Evolutionary conservation across 345 rosid species (phyloP), one percentile per base, ranked within the genome.

Genomic region (Raphanus raphanistrum): DNA sequence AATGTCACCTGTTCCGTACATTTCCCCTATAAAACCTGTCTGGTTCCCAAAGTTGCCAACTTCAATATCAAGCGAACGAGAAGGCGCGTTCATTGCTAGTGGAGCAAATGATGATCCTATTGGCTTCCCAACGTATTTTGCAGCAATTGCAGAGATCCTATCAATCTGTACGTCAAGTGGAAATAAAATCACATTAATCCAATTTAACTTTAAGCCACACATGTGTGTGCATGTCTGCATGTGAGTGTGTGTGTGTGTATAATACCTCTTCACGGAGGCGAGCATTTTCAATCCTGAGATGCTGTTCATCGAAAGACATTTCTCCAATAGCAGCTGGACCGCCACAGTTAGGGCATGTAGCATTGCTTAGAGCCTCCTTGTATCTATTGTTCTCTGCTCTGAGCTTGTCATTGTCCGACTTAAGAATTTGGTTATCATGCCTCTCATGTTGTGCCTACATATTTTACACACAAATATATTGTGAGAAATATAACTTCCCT

Each of bases 261-360:
- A 8, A 4, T 8, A 92, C 98, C 97, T 95, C 99, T 82, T 95
- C 99, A 21, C 88, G 85, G 66, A 95, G 82, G 28, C 99, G 90
- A 68, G 88, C 93, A 80, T 91, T 95, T 80, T 95, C 99, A 2
- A 95, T 91, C 80, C 99, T 88, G 82, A 91, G 74, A 76, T 95
- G 98, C 50, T 95, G 99, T 83, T 95, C 99, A 21, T 95, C 99
- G 70, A 92, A 95, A 1, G 99, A 92, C 97, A 95, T 92, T 71
- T 95, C 99, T 26, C 99, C 99, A 0, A 89, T 86, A 28, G 96
- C 88, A 1, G 96, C 94, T 0, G 93, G 94, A 25, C 97, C 93
- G 0, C 98, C 98, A 21, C 99, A 95, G 68, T 80, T 95, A 48
- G 92, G 96, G 64, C 99, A 95, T 13, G 98, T 76, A 25, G 94